Evolutionary conservation across 1,284 basidiomycete species (phyloP).

Genomic region (Trametes hirsuta): DNA sequence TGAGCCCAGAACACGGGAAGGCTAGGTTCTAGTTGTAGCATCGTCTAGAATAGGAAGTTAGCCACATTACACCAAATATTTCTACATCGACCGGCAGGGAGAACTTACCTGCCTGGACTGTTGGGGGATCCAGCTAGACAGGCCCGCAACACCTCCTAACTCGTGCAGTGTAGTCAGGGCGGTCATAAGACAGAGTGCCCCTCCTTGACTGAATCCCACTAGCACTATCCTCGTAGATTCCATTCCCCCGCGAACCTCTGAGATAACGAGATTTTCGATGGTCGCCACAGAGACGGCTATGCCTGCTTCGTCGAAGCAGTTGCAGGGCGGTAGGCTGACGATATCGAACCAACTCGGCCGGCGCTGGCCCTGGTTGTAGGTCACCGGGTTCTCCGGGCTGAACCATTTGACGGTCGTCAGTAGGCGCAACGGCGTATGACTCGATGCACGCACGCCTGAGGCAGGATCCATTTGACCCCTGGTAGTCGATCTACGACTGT

Average conservation of each 20-base stretch:
- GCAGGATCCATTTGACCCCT: constrained; percentile 45
- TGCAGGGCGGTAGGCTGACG: constrained; percentile 40
- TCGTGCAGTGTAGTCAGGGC: constrained; percentile 45
- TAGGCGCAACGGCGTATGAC: no score
- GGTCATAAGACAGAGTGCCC: constrained; percentile 42
- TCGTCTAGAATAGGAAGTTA: constrained; percentile 26
- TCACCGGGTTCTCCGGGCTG: constrained; percentile 35
- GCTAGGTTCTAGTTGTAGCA: constrained; percentile 37
- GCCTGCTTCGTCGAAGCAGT: constrained; percentile 40
- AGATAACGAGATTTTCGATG: constrained; percentile 44
- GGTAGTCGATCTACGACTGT: constrained; percentile 42
- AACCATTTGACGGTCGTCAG: not conserved
- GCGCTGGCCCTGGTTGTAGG: constrained; percentile 35
- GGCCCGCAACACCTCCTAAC: constrained; percentile 45
- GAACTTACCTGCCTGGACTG: constrained; percentile 38
- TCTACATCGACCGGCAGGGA: not conserved
- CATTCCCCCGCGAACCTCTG: constrained; percentile 41
- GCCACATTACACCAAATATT: not conserved
- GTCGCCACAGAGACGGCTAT: constrained; percentile 41
- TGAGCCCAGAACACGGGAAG: constrained; percentile 48
- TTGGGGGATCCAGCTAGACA: constrained; percentile 50
- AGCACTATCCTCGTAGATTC: constrained; percentile 43
- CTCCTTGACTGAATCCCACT: constrained; percentile 51
- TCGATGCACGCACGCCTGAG: constrained; percentile 43
- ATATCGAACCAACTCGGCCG: constrained; percentile 53